phyloP scores from a whole-genome alignment of 257 asterid species.

The Solanum microdontum region DNA sequence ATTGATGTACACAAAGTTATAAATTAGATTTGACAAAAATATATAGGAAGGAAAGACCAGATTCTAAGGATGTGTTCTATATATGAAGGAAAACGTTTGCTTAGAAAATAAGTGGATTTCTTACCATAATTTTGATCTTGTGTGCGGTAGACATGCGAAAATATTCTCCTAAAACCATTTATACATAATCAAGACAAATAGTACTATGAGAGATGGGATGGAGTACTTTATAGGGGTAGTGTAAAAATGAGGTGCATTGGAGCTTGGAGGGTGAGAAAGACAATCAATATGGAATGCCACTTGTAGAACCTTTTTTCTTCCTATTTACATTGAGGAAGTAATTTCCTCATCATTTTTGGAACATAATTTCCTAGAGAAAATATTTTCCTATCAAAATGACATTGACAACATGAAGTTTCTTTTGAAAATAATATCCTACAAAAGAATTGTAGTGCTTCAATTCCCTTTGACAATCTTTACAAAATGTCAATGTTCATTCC shows the following conservation, averaged over 20 bases:
- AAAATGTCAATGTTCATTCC: no score
- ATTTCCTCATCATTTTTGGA: not conserved
- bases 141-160: not conserved
- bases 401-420: no score
- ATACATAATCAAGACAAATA: not conserved
- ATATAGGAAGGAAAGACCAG: no score
- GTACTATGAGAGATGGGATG: not conserved
- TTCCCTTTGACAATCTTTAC: not conserved
- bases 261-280: not conserved
- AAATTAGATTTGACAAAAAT: no score
- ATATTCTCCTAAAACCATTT: not conserved
- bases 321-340: not conserved
- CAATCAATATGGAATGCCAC: not conserved
- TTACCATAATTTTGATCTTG: no score
- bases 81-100: not conserved
- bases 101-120: not conserved
- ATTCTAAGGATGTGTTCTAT: not conserved
- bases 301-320: not conserved
- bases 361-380: not conserved
- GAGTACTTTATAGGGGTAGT: not conserved
- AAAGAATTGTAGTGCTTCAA: no score
- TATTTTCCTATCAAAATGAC: not conserved
- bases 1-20: no score
- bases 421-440: no score
- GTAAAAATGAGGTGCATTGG: not conserved